Evolutionary conservation across 1,284 basidiomycete species (phyloP), one percentile per base, ranked within the genome.

Genomic region (Volvariella surrecta): DNA sequence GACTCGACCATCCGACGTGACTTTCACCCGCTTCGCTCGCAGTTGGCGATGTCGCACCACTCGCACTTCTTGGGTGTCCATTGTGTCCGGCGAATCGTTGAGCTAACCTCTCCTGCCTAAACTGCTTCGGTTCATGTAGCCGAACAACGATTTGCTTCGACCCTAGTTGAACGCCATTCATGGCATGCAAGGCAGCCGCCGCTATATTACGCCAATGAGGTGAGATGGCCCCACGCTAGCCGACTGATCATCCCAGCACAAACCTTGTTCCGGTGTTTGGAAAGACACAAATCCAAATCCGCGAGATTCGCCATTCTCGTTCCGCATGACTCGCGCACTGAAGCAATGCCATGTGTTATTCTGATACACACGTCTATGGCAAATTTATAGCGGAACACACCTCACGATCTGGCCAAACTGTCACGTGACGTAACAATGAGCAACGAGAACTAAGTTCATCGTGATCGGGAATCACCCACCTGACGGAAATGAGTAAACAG

Each of bases 241-340:
- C 17, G 24, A 28, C 24, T 11, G 11, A 28, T 28, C 24, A 28
- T 28, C 24, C 11, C 13, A 7, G 21, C 22, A 40, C 63, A 43
- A 53, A 89, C 89, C 89, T 73, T 91, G 85, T 50, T 86, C 81
- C 10, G 90, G 86, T 10, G 76, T 75, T 56, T 89, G 82, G 64
- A 70, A 97, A 19, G 87, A 90, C 45, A 97, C 94, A 57, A 97
- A 98, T n/a, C 93, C 93, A 57, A 95, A 97, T 3, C 91, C 91
- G 45, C 89, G 82, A 59, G 86, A 89, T 43, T 86, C 79, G 17
- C 88, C 86, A 40, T 57, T 67, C 52, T 92, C 85, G 55, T 92
- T 92, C 18, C 89, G 79, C 93, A 96, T 96, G 40, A 97, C 89
- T 46, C 91, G 80, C 19, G 92, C 92, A 58, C 91, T 91, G 47